Conservation (phyloP, 2,329 filamentous ascomycete genomes). For the Xylariaceae sp. region DNA sequence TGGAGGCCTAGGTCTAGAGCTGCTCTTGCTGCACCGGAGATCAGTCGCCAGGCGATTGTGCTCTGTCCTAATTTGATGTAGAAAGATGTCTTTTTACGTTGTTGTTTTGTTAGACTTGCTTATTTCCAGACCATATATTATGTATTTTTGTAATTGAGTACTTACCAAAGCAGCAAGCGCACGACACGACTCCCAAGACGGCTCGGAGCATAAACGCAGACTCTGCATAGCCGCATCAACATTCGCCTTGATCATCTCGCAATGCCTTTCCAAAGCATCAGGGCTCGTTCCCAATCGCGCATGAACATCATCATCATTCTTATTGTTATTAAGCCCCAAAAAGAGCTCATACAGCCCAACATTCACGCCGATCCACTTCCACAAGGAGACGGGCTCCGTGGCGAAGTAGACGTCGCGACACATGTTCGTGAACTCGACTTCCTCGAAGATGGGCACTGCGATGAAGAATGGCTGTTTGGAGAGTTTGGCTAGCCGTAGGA, state of each 20-base stretch:
- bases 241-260: constrained; percentile 17
- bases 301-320: constrained; percentile 8
- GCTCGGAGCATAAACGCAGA: constrained; percentile 27
- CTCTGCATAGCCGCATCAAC: constrained; percentile 25
- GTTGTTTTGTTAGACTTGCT: no score
- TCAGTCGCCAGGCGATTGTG: constrained; percentile 27
- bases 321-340: constrained; percentile 8
- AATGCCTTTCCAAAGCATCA: constrained; percentile 14
- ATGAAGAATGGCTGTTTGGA: constrained; percentile 28
- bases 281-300: constrained; percentile 14
- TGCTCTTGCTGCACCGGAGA: constrained; percentile 24
- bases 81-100: constrained; percentile 23
- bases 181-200: constrained; percentile 24
- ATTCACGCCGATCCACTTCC: constrained; percentile 28
- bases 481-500: constrained; percentile 24
- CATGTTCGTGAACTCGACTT: constrained; percentile 25
- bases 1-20: constrained; percentile 28
- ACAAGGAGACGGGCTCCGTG: constrained; percentile 25
- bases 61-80: constrained; percentile 27
- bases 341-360: constrained; percentile 26
- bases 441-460: constrained; percentile 22
- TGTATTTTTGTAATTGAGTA: no score
- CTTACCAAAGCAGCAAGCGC: constrained; percentile 27
- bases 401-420: constrained; percentile 29
- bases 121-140: no score